Evolutionary conservation across 2,329 filamentous ascomycete genomes (phyloP), one percentile per base, ranked within the genome.

Genomic region (Fusarium bulbicola): DNA sequence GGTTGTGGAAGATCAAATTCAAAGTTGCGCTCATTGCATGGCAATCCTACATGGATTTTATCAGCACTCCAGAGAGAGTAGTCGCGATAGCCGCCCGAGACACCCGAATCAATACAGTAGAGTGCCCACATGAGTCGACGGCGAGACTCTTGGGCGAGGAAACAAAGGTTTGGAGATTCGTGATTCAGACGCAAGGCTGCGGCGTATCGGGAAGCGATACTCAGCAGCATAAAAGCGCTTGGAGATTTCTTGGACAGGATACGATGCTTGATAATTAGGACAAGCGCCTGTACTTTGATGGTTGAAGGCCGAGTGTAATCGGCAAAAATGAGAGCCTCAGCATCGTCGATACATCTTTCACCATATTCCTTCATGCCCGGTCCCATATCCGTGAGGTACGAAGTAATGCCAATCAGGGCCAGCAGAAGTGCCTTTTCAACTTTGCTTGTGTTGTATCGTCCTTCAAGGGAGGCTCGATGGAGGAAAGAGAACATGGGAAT

Each of bases 401-500:
- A 86, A 5, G 88, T 89, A 74, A 90, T 87, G 56, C 87, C 88
- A 13, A 90, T 82, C 8, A 90, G 80, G 43, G 87, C 86, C 9
- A 89, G 82, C 8, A 90, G 81, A 12, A 90, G 80, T 5, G 87
- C 82, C 45, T 84, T 85, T 74, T 90, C 88, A 71, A 90, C 86
- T 69, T 87, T 87, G 53, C 87, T 87, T 9, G 86, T 84, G 70
- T 88, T 85, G 76, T 89, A 89, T 36, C 88, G 84, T 76, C 89
- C 87, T 87, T 89, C 89, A 30, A 90, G 84, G 5, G 88, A 90
- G 18, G 88, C 87, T 32, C 87, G 86, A 74, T 90, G 88, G 21
- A 90, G 79, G 63, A 90, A 90, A 16, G 87, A 88, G 80, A 87
- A 88, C 73, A 88, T 87, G 49, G 88, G 87, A 58, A 90, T 87